phyloP scores from a whole-genome alignment of 2,329 filamentous ascomycete genomes.

The Aspergillus hortae region DNA sequence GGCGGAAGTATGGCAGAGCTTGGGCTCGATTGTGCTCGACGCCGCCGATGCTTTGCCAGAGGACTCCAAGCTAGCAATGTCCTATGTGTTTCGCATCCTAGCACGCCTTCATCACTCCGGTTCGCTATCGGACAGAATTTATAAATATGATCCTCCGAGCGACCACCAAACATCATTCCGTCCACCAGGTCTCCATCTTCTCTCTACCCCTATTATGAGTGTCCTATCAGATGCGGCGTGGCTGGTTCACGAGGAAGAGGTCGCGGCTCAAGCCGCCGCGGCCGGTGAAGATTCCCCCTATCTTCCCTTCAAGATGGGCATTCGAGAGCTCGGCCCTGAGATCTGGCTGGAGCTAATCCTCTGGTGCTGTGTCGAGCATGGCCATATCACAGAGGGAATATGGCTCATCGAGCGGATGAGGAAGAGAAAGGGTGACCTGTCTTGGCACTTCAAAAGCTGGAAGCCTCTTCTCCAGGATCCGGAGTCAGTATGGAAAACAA shows the following conservation, averaged over 20 bases:
- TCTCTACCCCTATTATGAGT: slow-evolving; percentile 45
- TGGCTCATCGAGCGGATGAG: slow-evolving; percentile 37
- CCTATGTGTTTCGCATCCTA: slow-evolving; percentile 42
- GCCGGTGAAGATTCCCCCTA: slow-evolving; percentile 37
- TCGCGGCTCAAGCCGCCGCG: slow-evolving; percentile 33
- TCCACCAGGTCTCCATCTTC: slow-evolving; percentile 42
- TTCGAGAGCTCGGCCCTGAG: slow-evolving; percentile 44
- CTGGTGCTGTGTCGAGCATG: slow-evolving; percentile 50
- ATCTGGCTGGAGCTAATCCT: slow-evolving; percentile 50
- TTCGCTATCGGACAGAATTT: slow-evolving; percentile 42
- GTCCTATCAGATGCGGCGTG: slow-evolving; percentile 46
- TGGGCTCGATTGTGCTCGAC: slow-evolving; percentile 40
- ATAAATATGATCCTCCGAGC: slow-evolving; percentile 33
- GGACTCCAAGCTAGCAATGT: slow-evolving; percentile 40
- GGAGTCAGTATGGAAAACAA: slow-evolving; percentile 29
- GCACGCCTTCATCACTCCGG: slow-evolving; percentile 45
- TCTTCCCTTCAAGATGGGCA: slow-evolving; percentile 37
- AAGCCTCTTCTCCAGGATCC: slow-evolving; percentile 24
- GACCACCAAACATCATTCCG: slow-evolving; percentile 30
- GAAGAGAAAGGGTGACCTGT: slow-evolving; percentile 18
- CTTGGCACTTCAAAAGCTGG: slow-evolving; percentile 45
- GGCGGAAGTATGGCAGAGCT: slow-evolving; percentile 37
- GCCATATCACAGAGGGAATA: slow-evolving; percentile 39
- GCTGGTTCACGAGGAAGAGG: slow-evolving; percentile 38
- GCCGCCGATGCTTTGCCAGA: slow-evolving; percentile 34